Percentiles rank a stretch among this genome's conserved stretches.
These are phyloP conservation scores for Ilex paraguariensis DNA, from an alignment of 305 asterid genomes.

Conservation along the genomic window DNA sequence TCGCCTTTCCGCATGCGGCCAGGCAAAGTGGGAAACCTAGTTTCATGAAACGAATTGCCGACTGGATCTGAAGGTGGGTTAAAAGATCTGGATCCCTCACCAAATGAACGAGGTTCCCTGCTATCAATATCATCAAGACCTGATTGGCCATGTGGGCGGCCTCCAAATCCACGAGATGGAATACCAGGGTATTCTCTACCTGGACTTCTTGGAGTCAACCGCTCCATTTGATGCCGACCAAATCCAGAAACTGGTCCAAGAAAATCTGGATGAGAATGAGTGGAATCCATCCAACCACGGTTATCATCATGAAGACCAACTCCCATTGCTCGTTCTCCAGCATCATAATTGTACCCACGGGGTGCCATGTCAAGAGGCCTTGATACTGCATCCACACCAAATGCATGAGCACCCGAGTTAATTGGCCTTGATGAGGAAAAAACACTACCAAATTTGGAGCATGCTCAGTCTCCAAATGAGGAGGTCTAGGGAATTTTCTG, in stretches of 20 bases:
- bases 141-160: conserved; percentile 29
- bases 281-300: conserved; percentile 18
- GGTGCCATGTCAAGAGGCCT: conserved; percentile 41
- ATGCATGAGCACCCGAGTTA: conserved; percentile 6
- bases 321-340: conserved; percentile 21
- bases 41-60: conserved; percentile 51
- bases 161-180: conserved; percentile 44
- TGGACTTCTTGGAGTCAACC: conserved; percentile 43
- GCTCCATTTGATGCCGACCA: conserved; percentile 38
- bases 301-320: conserved; percentile 12
- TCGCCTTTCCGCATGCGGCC: conserved; percentile 54
- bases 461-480: conserved; percentile 2
- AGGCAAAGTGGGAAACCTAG: conserved; percentile 46
- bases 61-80: conserved; percentile 39
- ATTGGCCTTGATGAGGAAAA: background rate
- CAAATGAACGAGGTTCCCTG: conserved; percentile 47
- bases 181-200: conserved; percentile 50
- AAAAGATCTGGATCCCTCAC: conserved; percentile 56
- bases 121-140: conserved; percentile 47
- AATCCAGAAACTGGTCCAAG: conserved; percentile 53
- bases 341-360: conserved; percentile 25
- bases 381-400: conserved; percentile 34
- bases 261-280: conserved; percentile 28
- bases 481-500: background rate
- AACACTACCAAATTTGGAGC: conserved; percentile 2